phyloP scores from a whole-genome alignment of 2,329 filamentous ascomycete species.

The Xylariales sp. region DNA sequence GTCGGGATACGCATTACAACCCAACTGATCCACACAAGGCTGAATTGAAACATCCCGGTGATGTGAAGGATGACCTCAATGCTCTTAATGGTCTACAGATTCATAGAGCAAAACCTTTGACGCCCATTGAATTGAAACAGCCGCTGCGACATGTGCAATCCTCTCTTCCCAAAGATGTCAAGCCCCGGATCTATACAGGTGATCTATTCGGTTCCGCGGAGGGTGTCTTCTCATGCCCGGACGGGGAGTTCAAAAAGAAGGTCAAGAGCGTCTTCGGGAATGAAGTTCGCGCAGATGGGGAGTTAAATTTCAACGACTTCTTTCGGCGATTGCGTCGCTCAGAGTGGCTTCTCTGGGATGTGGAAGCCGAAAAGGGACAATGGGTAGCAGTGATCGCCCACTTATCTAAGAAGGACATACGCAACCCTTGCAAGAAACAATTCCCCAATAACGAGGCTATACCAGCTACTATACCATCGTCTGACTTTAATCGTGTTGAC shows the following conservation, averaged over 20 bases:
- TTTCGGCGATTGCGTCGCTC: slow-evolving; percentile 29
- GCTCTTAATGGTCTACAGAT: slow-evolving; percentile 38
- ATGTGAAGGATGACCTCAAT: slow-evolving; percentile 25
- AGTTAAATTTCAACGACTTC: slow-evolving; percentile 22
- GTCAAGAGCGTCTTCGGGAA: slow-evolving; percentile 13
- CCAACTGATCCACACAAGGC: slow-evolving; percentile 11
- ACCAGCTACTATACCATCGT: neutral
- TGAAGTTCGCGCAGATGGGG: slow-evolving; percentile 12
- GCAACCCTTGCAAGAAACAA: slow-evolving; percentile 14
- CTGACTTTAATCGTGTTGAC: slow-evolving; percentile 26
- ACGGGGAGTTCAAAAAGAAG: slow-evolving; percentile 2
- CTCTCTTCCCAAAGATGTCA: slow-evolving; percentile 25
- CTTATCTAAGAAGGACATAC: slow-evolving; percentile 10
- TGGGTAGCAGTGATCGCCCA: slow-evolving; percentile 37
- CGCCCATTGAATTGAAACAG: slow-evolving; percentile 29
- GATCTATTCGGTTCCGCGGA: slow-evolving; percentile 27
- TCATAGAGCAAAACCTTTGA: slow-evolving; percentile 10
- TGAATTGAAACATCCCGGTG: slow-evolving; percentile 2
- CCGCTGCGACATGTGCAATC: slow-evolving; percentile 34
- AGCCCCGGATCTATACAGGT: slow-evolving; percentile 29
- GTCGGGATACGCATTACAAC: slow-evolving; percentile 14
- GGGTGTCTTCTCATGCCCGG: slow-evolving; percentile 26
- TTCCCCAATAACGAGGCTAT: neutral
- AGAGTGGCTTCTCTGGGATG: slow-evolving; percentile 38
- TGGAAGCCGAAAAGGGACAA: slow-evolving; percentile 30